A percentile compares a stretch with the other conserved stretches of the same genome.
Evolutionary conservation across 345 rosid genomes (phyloP).

Genomic region (Citrus glauca): DNA sequence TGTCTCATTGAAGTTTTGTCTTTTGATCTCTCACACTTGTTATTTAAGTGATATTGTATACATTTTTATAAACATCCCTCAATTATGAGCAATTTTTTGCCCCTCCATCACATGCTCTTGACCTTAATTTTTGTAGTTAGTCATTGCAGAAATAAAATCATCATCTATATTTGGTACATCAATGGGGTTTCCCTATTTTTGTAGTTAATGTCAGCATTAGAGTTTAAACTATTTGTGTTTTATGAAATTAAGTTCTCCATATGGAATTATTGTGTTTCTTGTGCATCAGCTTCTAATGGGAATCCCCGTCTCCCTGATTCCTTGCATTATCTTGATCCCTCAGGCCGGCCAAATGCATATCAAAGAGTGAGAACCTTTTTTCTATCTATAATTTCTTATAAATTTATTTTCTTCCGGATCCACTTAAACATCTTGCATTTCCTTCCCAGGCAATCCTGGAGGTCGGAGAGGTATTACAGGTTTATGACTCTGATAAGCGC

Average conservation of each 20-base stretch:
- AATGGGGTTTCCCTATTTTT: not conserved
- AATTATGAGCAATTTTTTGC: not conserved
- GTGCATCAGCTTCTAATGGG: slow-evolving; percentile 74
- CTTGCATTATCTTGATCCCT: slow-evolving; percentile 56
- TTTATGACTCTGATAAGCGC: slow-evolving; percentile 74
- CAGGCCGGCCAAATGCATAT: slow-evolving; percentile 52
- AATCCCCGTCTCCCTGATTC: slow-evolving; percentile 75
- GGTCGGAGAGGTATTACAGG: slow-evolving; percentile 88
- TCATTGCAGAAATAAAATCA: not conserved
- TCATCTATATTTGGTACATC: not conserved
- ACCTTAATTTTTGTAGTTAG: not conserved
- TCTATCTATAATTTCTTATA: not conserved
- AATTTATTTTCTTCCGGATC: not conserved
- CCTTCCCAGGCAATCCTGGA: slow-evolving; percentile 69
- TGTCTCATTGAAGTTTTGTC: not conserved
- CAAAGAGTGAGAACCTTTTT: slow-evolving; percentile 36
- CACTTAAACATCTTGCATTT: slow-evolving; percentile 1
- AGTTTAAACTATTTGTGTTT: not conserved
- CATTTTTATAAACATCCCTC: not conserved
- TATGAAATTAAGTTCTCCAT: not conserved
- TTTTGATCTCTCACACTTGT: not conserved
- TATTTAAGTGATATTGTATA: not conserved
- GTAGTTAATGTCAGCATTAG: not conserved
- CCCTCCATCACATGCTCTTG: not conserved
- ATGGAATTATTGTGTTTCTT: slow-evolving; percentile 11